Evolutionary conservation across 139 green algal genomes (phyloP).

Genomic region (Zygnema circumcarinatum): DNA sequence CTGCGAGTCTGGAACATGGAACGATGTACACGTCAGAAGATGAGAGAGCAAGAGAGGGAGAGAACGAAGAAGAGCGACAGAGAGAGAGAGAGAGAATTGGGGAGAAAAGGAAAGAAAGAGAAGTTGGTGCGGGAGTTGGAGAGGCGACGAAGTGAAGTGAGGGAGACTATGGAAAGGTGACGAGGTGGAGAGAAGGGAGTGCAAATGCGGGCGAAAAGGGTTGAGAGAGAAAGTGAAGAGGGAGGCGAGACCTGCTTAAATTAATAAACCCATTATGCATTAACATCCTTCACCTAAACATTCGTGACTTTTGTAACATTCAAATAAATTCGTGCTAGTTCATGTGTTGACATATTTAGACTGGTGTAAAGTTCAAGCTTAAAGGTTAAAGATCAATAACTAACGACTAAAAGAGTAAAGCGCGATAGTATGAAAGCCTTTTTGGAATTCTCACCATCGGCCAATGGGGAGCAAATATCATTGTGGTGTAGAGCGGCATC

Average conservation of each 20-base stretch:
- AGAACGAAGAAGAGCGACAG: background rate
- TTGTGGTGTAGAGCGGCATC: conserved; percentile 31
- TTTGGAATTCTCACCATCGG: conserved; percentile 19
- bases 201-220: no score
- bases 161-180: background rate
- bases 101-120: background rate
- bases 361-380: background rate
- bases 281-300: no score
- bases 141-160: background rate
- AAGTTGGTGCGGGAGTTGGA: background rate
- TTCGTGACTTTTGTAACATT: no score
- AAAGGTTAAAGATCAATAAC: background rate
- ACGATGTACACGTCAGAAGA: no score
- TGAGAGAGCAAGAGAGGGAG: background rate
- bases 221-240: no score
- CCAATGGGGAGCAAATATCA: conserved; percentile 39
- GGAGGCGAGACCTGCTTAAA: no score
- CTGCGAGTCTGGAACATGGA: conserved; percentile 36
- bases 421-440: background rate
- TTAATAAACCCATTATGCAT: no score
- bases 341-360: background rate
- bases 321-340: no score
- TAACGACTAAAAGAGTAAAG: background rate
- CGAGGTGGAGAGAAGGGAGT: no score
- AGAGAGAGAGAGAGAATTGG: conserved; percentile 4